Evolutionary conservation across 2,329 filamentous ascomycete genomes (phyloP), one percentile per base, ranked within the genome.

Genomic region (Elsinoe perseae): DNA sequence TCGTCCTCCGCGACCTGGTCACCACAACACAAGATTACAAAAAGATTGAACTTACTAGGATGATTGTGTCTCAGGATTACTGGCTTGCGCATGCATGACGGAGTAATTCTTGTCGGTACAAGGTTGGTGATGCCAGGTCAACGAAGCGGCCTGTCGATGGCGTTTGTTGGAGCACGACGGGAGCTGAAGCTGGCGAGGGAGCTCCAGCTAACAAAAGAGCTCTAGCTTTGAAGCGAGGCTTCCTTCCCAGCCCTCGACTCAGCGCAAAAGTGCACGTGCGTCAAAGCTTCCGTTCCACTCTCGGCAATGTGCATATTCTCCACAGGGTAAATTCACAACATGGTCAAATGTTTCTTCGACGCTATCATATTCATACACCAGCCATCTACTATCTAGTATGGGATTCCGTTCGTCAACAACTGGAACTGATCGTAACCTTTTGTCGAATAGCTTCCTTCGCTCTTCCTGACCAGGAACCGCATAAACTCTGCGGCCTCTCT

Each of bases 381-480:
- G 25, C 30, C 28, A 52, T 38, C 42, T 8, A 9, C n/a, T 46
- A 18, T 50, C 58, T 79, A 95, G 68, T 95, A 97, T 30, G 93
- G 93, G 70, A 98, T 98, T 5, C 92, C 93, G 68, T 98, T 97
- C 28, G 93, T 97, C 73, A 96, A 75, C 66, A 96, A 76, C 77
- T 99, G 93, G 78, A 96, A 99, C 71, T 95, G 89, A 74, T 99
- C 95, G 70, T 99, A 99, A 48, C 92, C 86, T 62, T 89, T 90
- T 1, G 93, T 99, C 57, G 87, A 91, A 69, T 93, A 88, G 73
- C 88, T 96, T 58, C 85, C 82, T 66, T 93, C 88, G 69, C 91
- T 96, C 79, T 87, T 95, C 76, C 85, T 86, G 67, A 96, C 86
- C 65, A 97, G 75, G 56, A 87, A 88, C 63, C 85, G 83, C 83